phyloP scores from a whole-genome alignment of 108 stramenopile genomes.

The Craspedostauros australis region DNA sequence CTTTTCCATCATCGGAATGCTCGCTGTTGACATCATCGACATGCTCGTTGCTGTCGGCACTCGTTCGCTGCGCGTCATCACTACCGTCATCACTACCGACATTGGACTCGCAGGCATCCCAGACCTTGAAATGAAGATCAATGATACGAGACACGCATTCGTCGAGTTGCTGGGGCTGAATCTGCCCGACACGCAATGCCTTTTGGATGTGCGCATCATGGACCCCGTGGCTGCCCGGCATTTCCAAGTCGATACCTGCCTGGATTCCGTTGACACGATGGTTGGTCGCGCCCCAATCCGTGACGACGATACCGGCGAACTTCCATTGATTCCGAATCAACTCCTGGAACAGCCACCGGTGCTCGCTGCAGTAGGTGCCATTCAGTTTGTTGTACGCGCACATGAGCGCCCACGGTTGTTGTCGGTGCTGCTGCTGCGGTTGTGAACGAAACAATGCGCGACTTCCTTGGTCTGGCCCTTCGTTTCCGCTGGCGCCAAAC shows the following conservation, averaged over 20 bases:
- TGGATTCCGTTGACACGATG: conserved; percentile 27
- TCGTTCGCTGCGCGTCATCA: background rate
- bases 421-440: background rate
- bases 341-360: conserved; percentile 20
- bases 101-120: too few species aligned
- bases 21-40: background rate
- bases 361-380: conserved; percentile 56
- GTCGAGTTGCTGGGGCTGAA: too few species aligned
- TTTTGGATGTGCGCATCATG: conserved; percentile 12
- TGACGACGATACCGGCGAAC: conserved; percentile 53
- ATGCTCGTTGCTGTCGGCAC: background rate
- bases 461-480: too few species aligned
- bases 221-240: conserved; percentile 47
- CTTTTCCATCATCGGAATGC: background rate
- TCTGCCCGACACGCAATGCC: conserved; percentile 13
- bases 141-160: too few species aligned
- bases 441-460: too few species aligned
- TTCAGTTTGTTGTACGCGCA: conserved; percentile 55
- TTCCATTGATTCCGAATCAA: conserved; percentile 48
- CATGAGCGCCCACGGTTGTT: conserved; percentile 33
- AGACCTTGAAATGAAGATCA: too few species aligned
- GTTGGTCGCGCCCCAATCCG: conserved; percentile 72
- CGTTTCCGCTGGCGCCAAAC: background rate
- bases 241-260: conserved; percentile 69
- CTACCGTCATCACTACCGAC: background rate